phyloP scores from a whole-genome alignment of 176 grass and related monocot genomes.

The Canna indica region DNA sequence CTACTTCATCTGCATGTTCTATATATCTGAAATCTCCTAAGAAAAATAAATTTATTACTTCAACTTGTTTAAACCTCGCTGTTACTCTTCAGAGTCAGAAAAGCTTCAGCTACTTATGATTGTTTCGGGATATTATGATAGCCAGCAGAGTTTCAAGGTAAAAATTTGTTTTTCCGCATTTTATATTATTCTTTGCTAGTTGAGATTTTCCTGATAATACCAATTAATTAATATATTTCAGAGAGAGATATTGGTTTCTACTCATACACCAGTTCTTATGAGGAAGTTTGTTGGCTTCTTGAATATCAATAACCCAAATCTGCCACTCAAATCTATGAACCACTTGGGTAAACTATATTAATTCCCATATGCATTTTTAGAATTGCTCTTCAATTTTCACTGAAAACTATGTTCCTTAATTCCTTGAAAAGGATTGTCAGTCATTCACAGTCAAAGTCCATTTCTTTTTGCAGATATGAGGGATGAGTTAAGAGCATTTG shows the following conservation, averaged over 20 bases:
- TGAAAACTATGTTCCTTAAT: no score
- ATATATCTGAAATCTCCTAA: no score
- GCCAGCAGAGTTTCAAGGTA: conserved; percentile 19
- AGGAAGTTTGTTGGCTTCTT: conserved; percentile 12
- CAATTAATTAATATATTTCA: not conserved
- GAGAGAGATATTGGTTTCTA: conserved; percentile 18
- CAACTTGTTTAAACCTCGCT: no score
- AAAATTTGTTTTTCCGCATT: not conserved
- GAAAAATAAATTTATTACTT: no score
- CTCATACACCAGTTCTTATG: conserved; percentile 7
- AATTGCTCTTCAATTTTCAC: not conserved
- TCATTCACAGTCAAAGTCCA: not conserved
- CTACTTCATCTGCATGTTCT: no score
- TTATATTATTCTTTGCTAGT: not conserved
- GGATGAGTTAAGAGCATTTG: conserved; percentile 12
- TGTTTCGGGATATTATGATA: conserved; percentile 22
- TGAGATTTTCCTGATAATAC: not conserved
- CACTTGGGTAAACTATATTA: not conserved
- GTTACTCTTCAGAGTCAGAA: conserved; percentile 7
- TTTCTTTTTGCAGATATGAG: conserved; percentile 3
- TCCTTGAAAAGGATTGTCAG: not conserved
- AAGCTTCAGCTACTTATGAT: conserved; percentile 12
- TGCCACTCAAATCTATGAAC: conserved; percentile 14
- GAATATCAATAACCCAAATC: conserved; percentile 2
- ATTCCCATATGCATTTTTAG: not conserved